phyloP scores from a whole-genome alignment of 2,329 filamentous ascomycete species.

The Cladosporium colombiae region DNA sequence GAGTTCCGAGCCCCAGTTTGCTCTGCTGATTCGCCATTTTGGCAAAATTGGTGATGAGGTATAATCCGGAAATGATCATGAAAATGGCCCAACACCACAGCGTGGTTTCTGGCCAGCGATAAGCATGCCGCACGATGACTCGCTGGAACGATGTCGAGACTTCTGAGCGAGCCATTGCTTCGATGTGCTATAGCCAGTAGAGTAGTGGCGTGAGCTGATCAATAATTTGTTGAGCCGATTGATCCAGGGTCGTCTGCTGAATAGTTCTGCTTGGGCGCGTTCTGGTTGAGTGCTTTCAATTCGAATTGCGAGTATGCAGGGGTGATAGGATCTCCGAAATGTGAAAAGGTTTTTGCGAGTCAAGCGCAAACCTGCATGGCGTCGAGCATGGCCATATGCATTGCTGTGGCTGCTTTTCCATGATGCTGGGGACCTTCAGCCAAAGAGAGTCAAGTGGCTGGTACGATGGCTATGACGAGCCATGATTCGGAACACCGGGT shows the following conservation, averaged over 20 bases:
- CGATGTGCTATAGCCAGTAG: not conserved
- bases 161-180: slow-evolving; percentile 19
- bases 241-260: not conserved
- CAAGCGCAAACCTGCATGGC: not conserved
- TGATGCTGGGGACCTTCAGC: slow-evolving; percentile 1
- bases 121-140: slow-evolving; percentile 53
- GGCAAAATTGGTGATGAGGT: slow-evolving; percentile 61
- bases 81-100: slow-evolving; percentile 66
- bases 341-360: not conserved
- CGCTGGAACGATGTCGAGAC: slow-evolving; percentile 22
- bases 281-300: not conserved
- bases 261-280: not conserved
- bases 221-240: not conserved
- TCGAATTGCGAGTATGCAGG: not conserved
- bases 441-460: slow-evolving; percentile 15
- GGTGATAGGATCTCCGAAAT: not conserved
- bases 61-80: slow-evolving; percentile 60
- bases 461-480: slow-evolving; percentile 18
- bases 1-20: slow-evolving; percentile 55
- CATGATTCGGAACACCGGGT: slow-evolving; percentile 4
- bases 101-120: slow-evolving; percentile 66
- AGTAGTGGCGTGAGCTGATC: not conserved
- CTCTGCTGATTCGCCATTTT: slow-evolving; percentile 62
- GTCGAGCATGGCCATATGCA: not conserved
- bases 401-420: not conserved